Evolutionary conservation across 2,329 filamentous ascomycete species (phyloP), one percentile per base, ranked within the genome.

Genomic region (Rhynchosporium agropyri): DNA sequence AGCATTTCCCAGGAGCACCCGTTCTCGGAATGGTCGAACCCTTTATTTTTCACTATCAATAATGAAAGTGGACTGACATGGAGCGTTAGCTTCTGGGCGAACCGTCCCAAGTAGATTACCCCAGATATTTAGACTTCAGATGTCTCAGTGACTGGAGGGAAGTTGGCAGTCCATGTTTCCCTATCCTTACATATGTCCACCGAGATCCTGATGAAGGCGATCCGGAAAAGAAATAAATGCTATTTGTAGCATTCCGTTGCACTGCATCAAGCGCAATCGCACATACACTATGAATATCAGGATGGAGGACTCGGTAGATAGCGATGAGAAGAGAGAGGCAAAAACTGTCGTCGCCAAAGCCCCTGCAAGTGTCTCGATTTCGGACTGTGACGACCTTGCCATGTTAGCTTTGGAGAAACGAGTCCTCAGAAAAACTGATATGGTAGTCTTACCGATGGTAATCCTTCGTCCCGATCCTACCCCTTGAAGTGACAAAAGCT

Each of bases 361-460:
- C 40, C 40, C 40, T n/a, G 12, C 12, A 13, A 50, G 48, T 13
- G 9, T 50, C 48, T n/a, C 28, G 40, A 4, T 10, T 8, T 43
- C 40, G 4, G 40, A 43, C 10, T 10, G 10, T 43, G 15, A 15
- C 15, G 40, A 43, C 10, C 40, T 43, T 9, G 15, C 40, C 40
- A 43, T 43, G 10, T 43, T 43, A 2, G 3, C 40, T 9, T n/a
- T 43, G 46, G 74, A 75, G 49, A 70, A 63, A 58, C 58, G 65
- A 5, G 72, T 76, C 1, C 60, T 75, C 1, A 60, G 72, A 12
- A 77, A 77, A 62, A 76, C 76, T 43, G 74, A 76, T 64, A 59
- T 68, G 42, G 68, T 72, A 26, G 70, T 76, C 29, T 53, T 75
- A 33, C 74, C 73, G 0, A 70, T 73, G 40, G 40, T 43, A 43